Evolutionary conservation across 345 rosid species (phyloP), one percentile per base, ranked within the genome.

Genomic region (Lagerstroemia speciosa): DNA sequence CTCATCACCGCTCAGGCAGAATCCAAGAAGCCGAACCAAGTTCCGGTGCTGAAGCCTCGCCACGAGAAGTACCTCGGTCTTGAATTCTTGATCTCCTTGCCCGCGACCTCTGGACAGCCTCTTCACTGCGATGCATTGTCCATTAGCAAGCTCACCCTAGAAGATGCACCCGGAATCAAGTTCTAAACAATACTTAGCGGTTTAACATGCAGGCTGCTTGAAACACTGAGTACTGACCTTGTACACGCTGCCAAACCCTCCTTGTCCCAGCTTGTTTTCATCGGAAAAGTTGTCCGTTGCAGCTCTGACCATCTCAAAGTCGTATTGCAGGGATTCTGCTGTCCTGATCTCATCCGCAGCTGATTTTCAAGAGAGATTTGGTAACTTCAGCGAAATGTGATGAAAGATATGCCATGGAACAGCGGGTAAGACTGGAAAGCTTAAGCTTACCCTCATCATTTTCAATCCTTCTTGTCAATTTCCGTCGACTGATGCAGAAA

Each of bases 241-340:
- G 84, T 87, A 87, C 17, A 92, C 94, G 62, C 82, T 80, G 69
- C 98, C 96, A 26, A 92, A 92, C 68, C 96, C 98, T 0, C 98
- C 98, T 12, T 78, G 83, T 32, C 98, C 98, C 45, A 92, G 89
- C 69, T 74, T 89, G 85, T 86, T 89, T 71, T 74, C 83, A 67
- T 82, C 85, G 5, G 89, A 73, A 61, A 92, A 92, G 72, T 80
- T 80, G 61, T 82, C 71, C 0, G 93, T 89, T 19, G 98, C 96
- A 11, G 60, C 70, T 46, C 77, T 89, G 62, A 89, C 37, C 10
- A 53, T 15, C 30, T 40, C 68, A 68, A 86, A 83, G 69, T 67
- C 82, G 73, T 77, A 78, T 8, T 53, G 60, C 30, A 53, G 29
- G 14, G 60, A 53, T 53, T 53, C 60, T 24, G 60, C 60, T n/a